These are phyloP conservation scores for Calonectria pauciramosa DNA, from an alignment of 2,329 filamentous ascomycete species.

Conservation along the genomic window DNA sequence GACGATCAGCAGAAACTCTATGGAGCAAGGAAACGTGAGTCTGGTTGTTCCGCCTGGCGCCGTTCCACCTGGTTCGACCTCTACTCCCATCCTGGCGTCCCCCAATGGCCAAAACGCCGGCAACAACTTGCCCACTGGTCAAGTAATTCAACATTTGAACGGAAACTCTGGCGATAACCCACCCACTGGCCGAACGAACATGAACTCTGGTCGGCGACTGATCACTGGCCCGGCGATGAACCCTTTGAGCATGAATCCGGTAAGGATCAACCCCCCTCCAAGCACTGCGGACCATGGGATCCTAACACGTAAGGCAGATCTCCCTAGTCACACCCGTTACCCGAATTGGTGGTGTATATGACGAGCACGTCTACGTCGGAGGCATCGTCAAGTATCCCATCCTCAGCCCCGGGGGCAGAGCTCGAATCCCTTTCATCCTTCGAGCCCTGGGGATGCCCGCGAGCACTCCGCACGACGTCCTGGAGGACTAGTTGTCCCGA, in stretches of 20 bases:
- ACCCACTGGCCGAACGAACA: not conserved
- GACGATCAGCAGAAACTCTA: no score
- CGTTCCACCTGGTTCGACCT: not conserved
- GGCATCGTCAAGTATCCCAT: not conserved
- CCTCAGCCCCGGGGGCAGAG: not conserved
- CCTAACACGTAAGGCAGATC: not conserved
- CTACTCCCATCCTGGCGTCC: not conserved
- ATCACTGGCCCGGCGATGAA: not conserved
- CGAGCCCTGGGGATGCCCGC: not conserved
- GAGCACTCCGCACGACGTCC: not conserved
- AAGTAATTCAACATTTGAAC: not conserved
- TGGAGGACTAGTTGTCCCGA: conserved; percentile 30
- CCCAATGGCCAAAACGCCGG: not conserved
- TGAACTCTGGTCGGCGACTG: not conserved
- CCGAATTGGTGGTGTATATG: not conserved
- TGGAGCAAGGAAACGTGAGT: not conserved
- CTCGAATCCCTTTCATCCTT: not conserved
- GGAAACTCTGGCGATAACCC: not conserved
- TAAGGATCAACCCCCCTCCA: not conserved
- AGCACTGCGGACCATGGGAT: not conserved
- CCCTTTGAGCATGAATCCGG: not conserved
- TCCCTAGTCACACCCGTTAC: not conserved
- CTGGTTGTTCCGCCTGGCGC: not conserved
- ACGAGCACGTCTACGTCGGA: not conserved
- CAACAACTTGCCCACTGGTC: not conserved